Evolutionary conservation across 2,329 filamentous ascomycete species (phyloP), one percentile per base, ranked within the genome.

Genomic region (Fusarium sp.): DNA sequence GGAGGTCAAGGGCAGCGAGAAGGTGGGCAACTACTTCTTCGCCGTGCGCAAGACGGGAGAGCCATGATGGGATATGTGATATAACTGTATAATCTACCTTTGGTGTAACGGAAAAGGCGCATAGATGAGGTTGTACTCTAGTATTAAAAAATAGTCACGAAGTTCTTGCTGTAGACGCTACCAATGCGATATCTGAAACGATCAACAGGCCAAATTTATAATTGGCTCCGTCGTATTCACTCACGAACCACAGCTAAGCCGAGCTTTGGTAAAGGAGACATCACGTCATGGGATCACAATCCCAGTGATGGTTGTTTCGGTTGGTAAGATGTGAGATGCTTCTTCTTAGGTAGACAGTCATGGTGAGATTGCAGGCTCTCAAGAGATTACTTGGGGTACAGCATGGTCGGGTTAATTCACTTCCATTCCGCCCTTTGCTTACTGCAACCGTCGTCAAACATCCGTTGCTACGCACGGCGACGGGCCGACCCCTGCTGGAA

Each of bases 11-110:
- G 94, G 94, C 4, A 93, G 95, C 78, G 96, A 98, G 85, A 91
- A 90, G 80, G 91, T 94, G 80, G 96, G 96, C 11, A 99, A 99
- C 83, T 99, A 98, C 85, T 98, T 99, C 83, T 97, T 98, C 82
- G 97, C 90, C 10, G 92, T 98, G 50, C 90, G 92, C 84, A 84
- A 84, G 76, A 80, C 78, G 18, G 45, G 24, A 33, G 73, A 76
- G 45, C 60, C 57, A 67, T 77, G 48, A 71, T 31, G 18, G 24
- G 20, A 27, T 62, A 39, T 64, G 50, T 24, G 37, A 22, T 35
- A 35, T 35, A 41, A 58, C n/a, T 74, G 50, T 63, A 75, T 63
- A 67, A 71, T 70, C 60, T 39, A 41, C 64, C 61, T 48, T 29
- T n/a, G 18, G 48, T 52, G 48, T 54, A 54, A 54, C 18, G 48